Conservation (phyloP, 208 protist genomes). For the Leishmania aethiopica region DNA sequence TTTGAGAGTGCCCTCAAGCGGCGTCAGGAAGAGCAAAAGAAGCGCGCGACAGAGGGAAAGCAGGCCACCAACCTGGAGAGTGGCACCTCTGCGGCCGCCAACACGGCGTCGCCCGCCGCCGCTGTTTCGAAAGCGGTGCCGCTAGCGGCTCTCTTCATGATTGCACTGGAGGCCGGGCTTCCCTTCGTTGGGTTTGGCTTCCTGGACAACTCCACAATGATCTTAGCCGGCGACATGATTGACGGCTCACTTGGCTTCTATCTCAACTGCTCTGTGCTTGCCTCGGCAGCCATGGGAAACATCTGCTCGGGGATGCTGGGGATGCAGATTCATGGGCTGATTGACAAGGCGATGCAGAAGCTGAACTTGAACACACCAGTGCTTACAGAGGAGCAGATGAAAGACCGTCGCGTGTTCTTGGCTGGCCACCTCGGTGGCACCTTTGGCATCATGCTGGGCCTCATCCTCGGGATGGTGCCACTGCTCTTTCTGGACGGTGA, state of each 20-base stretch:
- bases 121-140: slow-evolving; percentile 40
- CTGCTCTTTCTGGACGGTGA: slow-evolving; percentile 77
- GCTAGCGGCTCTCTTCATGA: slow-evolving; percentile 56
- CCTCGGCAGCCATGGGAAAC: slow-evolving; percentile 92
- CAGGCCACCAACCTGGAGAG: neutral
- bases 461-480: slow-evolving; percentile 87
- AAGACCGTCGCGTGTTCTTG: slow-evolving; percentile 78
- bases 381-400: slow-evolving; percentile 88
- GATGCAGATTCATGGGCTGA: slow-evolving; percentile 92
- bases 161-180: slow-evolving; percentile 81
- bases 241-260: slow-evolving; percentile 87
- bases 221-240: slow-evolving; percentile 90
- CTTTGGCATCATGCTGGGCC: slow-evolving; percentile 84
- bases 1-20: slow-evolving; percentile 82
- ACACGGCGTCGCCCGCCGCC: slow-evolving; percentile 9
- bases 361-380: slow-evolving; percentile 74
- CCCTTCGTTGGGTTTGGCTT: slow-evolving; percentile 94
- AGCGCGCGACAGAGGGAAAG: slow-evolving; percentile 25
- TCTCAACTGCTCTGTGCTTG: slow-evolving; percentile 90
- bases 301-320: slow-evolving; percentile 86
- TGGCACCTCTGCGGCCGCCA: neutral
- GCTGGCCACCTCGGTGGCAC: slow-evolving; percentile 90
- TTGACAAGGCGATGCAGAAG: slow-evolving; percentile 86
- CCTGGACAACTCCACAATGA: slow-evolving; percentile 91
- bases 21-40: slow-evolving; percentile 50